Base-by-base conservation (phyloP, 495 filamentous ascomycete species). In the Letharia columbiana region DNA sequence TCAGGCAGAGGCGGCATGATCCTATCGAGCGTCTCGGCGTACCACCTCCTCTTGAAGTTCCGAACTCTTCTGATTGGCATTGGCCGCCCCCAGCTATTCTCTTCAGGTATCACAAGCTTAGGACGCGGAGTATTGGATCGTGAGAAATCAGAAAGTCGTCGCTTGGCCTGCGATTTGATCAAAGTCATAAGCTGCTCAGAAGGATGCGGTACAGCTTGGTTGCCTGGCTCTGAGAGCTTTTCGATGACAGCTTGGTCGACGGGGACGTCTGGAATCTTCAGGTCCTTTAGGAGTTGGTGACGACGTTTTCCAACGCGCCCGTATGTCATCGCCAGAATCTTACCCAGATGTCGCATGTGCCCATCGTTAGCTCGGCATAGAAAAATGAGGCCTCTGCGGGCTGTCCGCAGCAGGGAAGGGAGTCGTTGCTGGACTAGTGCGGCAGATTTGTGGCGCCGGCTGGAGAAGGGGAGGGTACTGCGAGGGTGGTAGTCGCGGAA, bases 1-100 rank as follows among this genome's bases (percentile, higher is more conserved):
- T 77, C 67, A 0, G 89, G 86, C 1, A 97, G 68, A 3, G 94
- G 94, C 10, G 92, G 90, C n/a, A 89, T 73, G 7, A 91, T 70
- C 56, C 79, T 80, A 0, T 77, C 72, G 28, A 90, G 77, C 50
- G 84, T 74, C 0, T 68, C 45, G 0, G 76, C 79, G 76, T 89
- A 92, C 79, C 84, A 86, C 63, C 78, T 79, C 62, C 76, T 80
- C 13, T 82, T 75, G 60, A 88, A 85, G 62, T 88, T 89, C 52
- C 77, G 74, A 45, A 73, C 73, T 3, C 88, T 81, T 61, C 74
- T 80, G 18, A 74, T 63, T 0, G 85, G 70, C 54, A 90, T 71
- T 0, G 84, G 82, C 7, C 78, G 77, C 3, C 82, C 83, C 86
- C 90, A 96, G 33, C 75, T 78, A 70, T 90, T 89, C 60, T 76